Evolutionary conservation across 179 eudicot genomes (phyloP).

Genomic region (Beta macrorhiza): DNA sequence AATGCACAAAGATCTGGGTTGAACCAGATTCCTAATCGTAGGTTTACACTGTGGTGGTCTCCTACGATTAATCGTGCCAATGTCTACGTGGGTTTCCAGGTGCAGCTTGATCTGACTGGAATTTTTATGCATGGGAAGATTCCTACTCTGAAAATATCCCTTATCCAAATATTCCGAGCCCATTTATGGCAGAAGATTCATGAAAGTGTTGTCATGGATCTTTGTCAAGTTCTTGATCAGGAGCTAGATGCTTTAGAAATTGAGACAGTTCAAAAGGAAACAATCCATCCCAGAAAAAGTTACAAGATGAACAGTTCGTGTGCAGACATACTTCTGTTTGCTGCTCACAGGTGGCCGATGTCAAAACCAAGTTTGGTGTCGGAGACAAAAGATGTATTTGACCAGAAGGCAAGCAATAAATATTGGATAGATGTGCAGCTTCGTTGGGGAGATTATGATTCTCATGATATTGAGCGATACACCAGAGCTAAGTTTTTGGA

Average conservation of each 20-base stretch:
- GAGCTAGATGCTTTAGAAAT: conserved; percentile 97
- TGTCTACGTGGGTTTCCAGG: conserved; percentile 99
- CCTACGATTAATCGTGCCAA: conserved; percentile 98
- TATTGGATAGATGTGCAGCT: conserved; percentile 99
- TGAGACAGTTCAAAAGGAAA: conserved; percentile 98
- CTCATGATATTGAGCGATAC: conserved; percentile 98
- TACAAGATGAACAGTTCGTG: conserved; percentile 99
- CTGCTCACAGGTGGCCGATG: conserved; percentile 99
- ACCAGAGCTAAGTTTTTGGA: conserved; percentile 98
- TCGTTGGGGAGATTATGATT: conserved; percentile 99
- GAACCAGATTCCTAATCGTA: conserved; percentile 96
- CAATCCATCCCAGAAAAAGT: conserved; percentile 98
- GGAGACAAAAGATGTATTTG: conserved; percentile 97
- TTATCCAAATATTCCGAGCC: conserved; percentile 98
- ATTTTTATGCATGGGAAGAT: conserved; percentile 99
- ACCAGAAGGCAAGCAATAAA: conserved; percentile 96
- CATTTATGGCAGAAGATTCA: conserved; percentile 99
- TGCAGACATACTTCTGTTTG: conserved; percentile 94
- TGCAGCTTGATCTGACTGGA: conserved; percentile 97
- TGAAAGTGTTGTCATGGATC: conserved; percentile 99
- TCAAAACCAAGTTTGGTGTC: conserved; percentile 98
- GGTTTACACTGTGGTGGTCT: conserved; percentile 99
- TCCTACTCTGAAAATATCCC: conserved; percentile 89
- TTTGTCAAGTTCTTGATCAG: conserved; percentile 98
- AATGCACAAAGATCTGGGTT: conserved; percentile 99